These are phyloP conservation scores for Epicoccum sorghinum DNA, from an alignment of 2,329 filamentous ascomycete genomes.

Conservation along the genomic window DNA sequence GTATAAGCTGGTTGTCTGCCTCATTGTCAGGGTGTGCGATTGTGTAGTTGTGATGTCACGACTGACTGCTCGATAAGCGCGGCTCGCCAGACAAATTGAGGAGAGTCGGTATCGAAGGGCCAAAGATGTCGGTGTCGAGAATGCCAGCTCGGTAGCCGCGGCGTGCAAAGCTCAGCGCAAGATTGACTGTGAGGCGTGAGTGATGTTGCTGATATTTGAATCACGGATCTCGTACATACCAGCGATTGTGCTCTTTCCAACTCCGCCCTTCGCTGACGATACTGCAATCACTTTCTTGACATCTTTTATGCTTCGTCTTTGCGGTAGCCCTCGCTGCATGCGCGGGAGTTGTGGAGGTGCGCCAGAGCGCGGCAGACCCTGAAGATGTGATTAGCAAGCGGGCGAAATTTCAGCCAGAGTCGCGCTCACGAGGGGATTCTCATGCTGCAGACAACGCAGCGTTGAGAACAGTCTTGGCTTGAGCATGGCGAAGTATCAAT, in stretches of 20 bases:
- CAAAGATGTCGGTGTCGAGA: slow-evolving; percentile 95
- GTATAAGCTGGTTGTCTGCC: slow-evolving; percentile 78
- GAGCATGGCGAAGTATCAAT: slow-evolving; percentile 43
- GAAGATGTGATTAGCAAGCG: slow-evolving; percentile 1
- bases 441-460: slow-evolving; percentile 65
- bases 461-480: slow-evolving; percentile 62
- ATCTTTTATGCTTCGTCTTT: slow-evolving; percentile 78
- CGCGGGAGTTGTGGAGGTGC: slow-evolving; percentile 70
- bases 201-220: neutral
- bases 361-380: slow-evolving; percentile 85
- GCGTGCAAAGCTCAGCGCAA: slow-evolving; percentile 84
- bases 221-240: slow-evolving; percentile 54
- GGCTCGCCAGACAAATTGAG: slow-evolving; percentile 83
- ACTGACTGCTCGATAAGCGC: slow-evolving; percentile 72
- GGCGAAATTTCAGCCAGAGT: too few relatives aligned
- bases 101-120: slow-evolving; percentile 89
- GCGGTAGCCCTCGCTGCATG: slow-evolving; percentile 80
- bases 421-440: slow-evolving; percentile 77
- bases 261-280: slow-evolving; percentile 96
- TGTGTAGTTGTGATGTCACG: neutral
- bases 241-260: slow-evolving; percentile 93
- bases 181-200: slow-evolving; percentile 61
- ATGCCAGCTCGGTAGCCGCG: slow-evolving; percentile 84
- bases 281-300: slow-evolving; percentile 95
- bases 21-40: slow-evolving; percentile 4